These are phyloP conservation scores for Amesomyces nigricolor DNA, from an alignment of 2,329 filamentous ascomycete species.

Conservation along the genomic window DNA sequence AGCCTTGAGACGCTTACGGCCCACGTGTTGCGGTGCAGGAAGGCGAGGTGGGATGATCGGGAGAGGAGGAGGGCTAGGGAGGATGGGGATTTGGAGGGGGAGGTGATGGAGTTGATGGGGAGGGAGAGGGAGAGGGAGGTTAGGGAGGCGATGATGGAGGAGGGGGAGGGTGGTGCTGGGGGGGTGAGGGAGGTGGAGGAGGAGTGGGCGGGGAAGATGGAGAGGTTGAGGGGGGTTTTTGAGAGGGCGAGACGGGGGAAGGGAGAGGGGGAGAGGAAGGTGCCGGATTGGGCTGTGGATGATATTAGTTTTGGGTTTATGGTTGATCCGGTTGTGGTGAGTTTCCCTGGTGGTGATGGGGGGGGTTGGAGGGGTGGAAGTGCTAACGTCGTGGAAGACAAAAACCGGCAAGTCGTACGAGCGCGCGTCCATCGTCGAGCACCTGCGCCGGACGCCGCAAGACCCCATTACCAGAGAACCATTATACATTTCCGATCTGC, in stretches of 20 bases:
- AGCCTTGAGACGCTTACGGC: slow-evolving; percentile 66
- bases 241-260: slow-evolving; percentile 41
- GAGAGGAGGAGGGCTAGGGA: slow-evolving; percentile 58
- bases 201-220: slow-evolving; percentile 45
- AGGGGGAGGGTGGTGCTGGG: slow-evolving; percentile 17
- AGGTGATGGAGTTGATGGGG: slow-evolving; percentile 51
- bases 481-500: slow-evolving; percentile 61
- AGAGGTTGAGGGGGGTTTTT: slow-evolving; percentile 43
- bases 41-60: slow-evolving; percentile 73
- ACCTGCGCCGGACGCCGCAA: slow-evolving; percentile 66
- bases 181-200: slow-evolving; percentile 39
- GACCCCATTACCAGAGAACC: slow-evolving; percentile 83
- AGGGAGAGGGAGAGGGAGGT: slow-evolving; percentile 42
- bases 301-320: slow-evolving; percentile 70
- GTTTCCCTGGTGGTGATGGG: slow-evolving; percentile 18
- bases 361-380: background rate
- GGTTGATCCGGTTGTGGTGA: slow-evolving; percentile 60
- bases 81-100: slow-evolving; percentile 52
- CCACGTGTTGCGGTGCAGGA: slow-evolving; percentile 74
- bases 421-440: slow-evolving; percentile 75
- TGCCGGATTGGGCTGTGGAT: slow-evolving; percentile 73
- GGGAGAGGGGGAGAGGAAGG: slow-evolving; percentile 47
- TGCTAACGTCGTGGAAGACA: slow-evolving; percentile 44
- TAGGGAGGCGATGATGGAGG: slow-evolving; percentile 38
- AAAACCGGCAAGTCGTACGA: slow-evolving; percentile 90